Evolutionary conservation across 306 rosid species (phyloP).

Genomic region (Sindora glabra): DNA sequence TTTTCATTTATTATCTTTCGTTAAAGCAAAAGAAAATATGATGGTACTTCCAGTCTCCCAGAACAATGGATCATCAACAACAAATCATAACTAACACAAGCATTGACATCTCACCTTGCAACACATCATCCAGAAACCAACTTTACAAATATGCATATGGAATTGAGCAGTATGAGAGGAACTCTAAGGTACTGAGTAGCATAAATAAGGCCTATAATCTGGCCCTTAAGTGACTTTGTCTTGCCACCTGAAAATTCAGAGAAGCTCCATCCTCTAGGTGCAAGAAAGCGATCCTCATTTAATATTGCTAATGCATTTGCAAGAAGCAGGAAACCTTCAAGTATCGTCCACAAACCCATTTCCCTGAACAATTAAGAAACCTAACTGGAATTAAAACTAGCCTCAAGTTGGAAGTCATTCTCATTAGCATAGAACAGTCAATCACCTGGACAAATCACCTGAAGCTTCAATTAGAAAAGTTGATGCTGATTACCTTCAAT

Average conservation of each 20-base stretch:
- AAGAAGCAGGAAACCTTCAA: constrained; percentile 79
- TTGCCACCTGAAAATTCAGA: constrained; percentile 57
- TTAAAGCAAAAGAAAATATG: no score
- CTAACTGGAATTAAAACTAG: neutral
- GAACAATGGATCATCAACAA: no score
- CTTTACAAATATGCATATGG: constrained; percentile 54
- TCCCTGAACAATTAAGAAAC: constrained; percentile 35
- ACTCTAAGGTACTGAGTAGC: constrained; percentile 74
- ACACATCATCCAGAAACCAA: constrained; percentile 66
- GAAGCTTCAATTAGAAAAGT: constrained; percentile 1
- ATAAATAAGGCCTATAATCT: constrained; percentile 73
- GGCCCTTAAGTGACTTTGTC: constrained; percentile 69
- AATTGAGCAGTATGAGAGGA: constrained; percentile 71
- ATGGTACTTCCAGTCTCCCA: neutral
- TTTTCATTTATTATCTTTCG: no score
- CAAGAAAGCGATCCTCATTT: constrained; percentile 81
- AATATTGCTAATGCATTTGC: constrained; percentile 76
- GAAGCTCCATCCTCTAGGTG: constrained; percentile 67
- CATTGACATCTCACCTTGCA: constrained; percentile 27
- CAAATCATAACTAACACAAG: neutral
- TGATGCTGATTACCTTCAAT: neutral
- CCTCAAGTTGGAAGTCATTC: neutral
- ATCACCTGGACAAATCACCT: no score
- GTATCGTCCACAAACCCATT: constrained; percentile 85
- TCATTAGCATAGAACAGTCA: no score